phyloP scores from a whole-genome alignment of 495 filamentous ascomycete genomes.

The Talaromyces borbonicus region DNA sequence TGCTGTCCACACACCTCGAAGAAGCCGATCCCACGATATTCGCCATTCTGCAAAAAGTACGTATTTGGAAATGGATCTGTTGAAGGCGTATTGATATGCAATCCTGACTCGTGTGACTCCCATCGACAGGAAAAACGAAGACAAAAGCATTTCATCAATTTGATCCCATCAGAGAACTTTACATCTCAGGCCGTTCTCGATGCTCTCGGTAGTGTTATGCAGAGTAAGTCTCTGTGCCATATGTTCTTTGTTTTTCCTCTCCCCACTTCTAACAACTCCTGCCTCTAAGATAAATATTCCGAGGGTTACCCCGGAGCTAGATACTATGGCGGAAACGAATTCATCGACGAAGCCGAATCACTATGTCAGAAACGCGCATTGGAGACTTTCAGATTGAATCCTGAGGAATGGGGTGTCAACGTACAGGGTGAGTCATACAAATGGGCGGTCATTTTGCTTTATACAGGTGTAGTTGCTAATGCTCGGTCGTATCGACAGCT shows the following conservation, averaged over 20 bases:
- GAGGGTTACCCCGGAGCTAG: slow-evolving; percentile 97
- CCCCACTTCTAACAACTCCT: no score
- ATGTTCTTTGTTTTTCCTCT: no score
- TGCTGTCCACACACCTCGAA: slow-evolving; percentile 68
- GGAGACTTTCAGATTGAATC: slow-evolving; percentile 78
- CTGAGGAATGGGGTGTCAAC: slow-evolving; percentile 95
- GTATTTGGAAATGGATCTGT: slow-evolving; percentile 12
- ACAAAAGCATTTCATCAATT: slow-evolving; percentile 94
- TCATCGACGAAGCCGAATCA: slow-evolving; percentile 92
- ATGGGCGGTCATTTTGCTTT: neutral
- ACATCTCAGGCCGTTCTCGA: slow-evolving; percentile 95
- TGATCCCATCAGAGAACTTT: slow-evolving; percentile 99
- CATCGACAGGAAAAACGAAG: slow-evolving; percentile 84
- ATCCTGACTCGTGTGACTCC: no score
- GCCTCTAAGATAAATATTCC: slow-evolving; percentile 87
- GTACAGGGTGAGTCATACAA: slow-evolving; percentile 82
- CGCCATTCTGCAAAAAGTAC: slow-evolving; percentile 82
- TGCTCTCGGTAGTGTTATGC: slow-evolving; percentile 95
- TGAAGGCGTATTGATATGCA: no score
- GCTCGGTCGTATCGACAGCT: neutral
- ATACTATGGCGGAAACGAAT: slow-evolving; percentile 99
- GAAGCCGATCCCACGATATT: slow-evolving; percentile 80
- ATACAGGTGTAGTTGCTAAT: neutral
- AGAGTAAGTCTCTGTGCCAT: slow-evolving; percentile 51
- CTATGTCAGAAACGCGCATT: slow-evolving; percentile 95